phyloP scores from a whole-genome alignment of 2,329 filamentous ascomycete species.

The Ascochyta fabae region DNA sequence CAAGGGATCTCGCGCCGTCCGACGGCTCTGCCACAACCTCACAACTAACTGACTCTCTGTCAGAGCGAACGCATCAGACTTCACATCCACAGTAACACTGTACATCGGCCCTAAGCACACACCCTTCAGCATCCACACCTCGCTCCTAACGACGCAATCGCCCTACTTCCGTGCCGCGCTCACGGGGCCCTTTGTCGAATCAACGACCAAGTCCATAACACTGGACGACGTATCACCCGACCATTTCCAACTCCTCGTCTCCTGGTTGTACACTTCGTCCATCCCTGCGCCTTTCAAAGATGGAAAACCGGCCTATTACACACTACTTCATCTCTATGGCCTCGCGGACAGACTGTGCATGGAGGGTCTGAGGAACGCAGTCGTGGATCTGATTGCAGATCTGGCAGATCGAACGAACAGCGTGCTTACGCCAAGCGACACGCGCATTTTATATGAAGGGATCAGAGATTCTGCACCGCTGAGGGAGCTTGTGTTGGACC shows the following conservation, averaged over 20 bases:
- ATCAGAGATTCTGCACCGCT: conserved; percentile 51
- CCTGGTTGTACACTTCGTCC: conserved; percentile 58
- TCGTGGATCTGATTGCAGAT: conserved; percentile 52
- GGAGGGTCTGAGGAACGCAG: conserved; percentile 54
- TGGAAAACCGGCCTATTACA: conserved; percentile 58
- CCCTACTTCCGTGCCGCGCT: conserved; percentile 61
- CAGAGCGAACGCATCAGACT: conserved; percentile 50
- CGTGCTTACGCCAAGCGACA: conserved; percentile 58
- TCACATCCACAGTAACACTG: conserved; percentile 47
- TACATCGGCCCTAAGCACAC: conserved; percentile 50
- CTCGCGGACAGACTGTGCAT: conserved; percentile 57
- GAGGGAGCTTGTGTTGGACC: conserved; percentile 53
- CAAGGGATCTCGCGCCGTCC: conserved; percentile 20
- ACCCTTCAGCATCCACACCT: conserved; percentile 56
- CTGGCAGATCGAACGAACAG: conserved; percentile 56
- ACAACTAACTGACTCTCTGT: background rate
- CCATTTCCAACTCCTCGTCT: conserved; percentile 58
- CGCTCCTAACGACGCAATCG: conserved; percentile 55
- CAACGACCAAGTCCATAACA: conserved; percentile 49
- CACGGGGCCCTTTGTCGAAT: conserved; percentile 56
- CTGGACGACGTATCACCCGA: conserved; percentile 55
- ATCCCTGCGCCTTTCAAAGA: conserved; percentile 53
- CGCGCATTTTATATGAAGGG: conserved; percentile 55
- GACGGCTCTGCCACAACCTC: background rate
- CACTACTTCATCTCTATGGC: conserved; percentile 56